These are phyloP conservation scores for Tricholomella constricta DNA, from an alignment of 768 basidiomycete genomes.

Conservation along the genomic window DNA sequence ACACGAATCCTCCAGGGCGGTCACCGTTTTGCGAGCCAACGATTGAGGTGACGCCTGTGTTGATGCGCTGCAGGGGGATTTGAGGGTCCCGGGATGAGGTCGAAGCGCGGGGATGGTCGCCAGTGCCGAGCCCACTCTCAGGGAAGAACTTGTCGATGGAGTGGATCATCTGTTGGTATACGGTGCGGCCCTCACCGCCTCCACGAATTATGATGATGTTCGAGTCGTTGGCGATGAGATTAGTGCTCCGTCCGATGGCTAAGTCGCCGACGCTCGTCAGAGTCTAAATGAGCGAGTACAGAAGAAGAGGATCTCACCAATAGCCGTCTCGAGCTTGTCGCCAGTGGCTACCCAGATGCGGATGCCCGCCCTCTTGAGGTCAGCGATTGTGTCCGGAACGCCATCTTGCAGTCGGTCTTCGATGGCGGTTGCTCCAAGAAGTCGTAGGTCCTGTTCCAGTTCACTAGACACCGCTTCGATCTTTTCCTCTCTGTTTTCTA, in stretches of 20 bases:
- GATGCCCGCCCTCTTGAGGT: conserved; percentile 94
- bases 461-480: conserved; percentile 79
- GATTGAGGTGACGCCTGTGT: conserved; percentile 67
- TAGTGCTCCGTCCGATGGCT: conserved; percentile 98
- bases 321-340: conserved; percentile 98
- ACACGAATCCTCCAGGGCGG: conserved; percentile 83
- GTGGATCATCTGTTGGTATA: conserved; percentile 77
- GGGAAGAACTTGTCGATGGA: conserved; percentile 92
- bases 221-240: conserved; percentile 84
- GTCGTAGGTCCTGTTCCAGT: conserved; percentile 76
- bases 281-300: background rate
- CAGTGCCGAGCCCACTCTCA: conserved; percentile 55
- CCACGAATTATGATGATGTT: conserved; percentile 95
- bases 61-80: conserved; percentile 60
- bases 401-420: conserved; percentile 98
- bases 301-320: conserved; percentile 51
- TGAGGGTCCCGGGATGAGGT: conserved; percentile 19
- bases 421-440: conserved; percentile 96
- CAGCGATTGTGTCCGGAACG: conserved; percentile 94
- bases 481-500: conserved; percentile 79
- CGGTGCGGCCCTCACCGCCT: conserved; percentile 59
- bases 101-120: conserved; percentile 26
- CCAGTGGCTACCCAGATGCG: conserved; percentile 99
- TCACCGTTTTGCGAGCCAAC: conserved; percentile 81
- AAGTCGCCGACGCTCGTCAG: background rate